Conservation (phyloP, 176 grass and related monocot species). For the Paspalum vaginatum region DNA sequence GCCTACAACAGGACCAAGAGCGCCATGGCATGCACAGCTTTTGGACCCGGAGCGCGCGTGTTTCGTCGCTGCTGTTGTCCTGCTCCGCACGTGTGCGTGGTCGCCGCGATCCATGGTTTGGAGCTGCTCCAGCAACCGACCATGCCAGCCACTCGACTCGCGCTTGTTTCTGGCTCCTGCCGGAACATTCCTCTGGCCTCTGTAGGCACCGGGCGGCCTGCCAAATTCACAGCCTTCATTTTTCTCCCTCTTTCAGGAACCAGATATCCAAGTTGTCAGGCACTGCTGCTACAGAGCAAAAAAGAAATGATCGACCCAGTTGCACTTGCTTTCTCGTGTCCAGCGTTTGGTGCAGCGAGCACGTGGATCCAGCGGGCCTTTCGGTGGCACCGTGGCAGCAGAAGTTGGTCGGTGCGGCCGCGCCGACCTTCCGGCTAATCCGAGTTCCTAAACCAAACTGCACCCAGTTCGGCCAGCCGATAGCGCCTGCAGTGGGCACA, state of each 20-base stretch:
- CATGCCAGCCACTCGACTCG: too few relatives aligned
- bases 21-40: background rate
- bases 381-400: background rate
- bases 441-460: too few relatives aligned
- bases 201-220: too few relatives aligned
- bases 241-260: background rate
- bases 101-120: background rate
- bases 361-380: background rate
- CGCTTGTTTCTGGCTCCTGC: too few relatives aligned
- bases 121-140: background rate
- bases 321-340: conserved; percentile 19
- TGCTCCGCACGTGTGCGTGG: conserved; percentile 11
- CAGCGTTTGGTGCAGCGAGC: background rate
- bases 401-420: background rate
- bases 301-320: too few relatives aligned
- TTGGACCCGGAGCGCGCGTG: background rate
- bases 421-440: too few relatives aligned
- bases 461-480: too few relatives aligned
- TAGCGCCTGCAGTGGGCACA: too few relatives aligned
- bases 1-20: conserved; percentile 5
- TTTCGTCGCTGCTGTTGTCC: conserved; percentile 17
- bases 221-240: too few relatives aligned
- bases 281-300: too few relatives aligned
- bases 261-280: too few relatives aligned
- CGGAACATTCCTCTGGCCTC: too few relatives aligned